Base-by-base conservation (phyloP, 495 filamentous ascomycete genomes). In the Jackrogersella minutella region DNA sequence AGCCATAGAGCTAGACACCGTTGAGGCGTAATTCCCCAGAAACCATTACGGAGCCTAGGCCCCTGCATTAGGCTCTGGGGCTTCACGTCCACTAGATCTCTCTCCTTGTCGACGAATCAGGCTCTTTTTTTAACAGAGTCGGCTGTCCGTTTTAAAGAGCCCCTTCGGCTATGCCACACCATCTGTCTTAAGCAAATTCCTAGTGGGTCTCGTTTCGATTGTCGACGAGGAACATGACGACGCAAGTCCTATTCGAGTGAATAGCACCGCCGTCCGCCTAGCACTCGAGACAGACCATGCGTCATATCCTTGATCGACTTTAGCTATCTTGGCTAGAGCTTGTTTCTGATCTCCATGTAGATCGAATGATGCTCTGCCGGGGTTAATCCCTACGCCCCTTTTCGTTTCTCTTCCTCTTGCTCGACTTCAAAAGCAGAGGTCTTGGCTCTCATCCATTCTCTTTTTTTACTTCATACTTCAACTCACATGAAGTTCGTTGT, bases 261-360 rank as follows among this genome's bases (percentile, higher is more conserved):
- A 51, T 9, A 24, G 21, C 24, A 34, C 54, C 54, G 28, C 49
- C 58, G 66, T 51, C 31, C 44, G 34, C 41, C 37, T 46, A 24
- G 16, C 56, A 61, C 56, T 64, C 66, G 66, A 69, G 57, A 69
- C 66, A 69, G 30, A 21, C 34, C 56, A 36, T 49, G 66, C 66
- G 57, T 69, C 66, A 69, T 7, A 61, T 64, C 61, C 55, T 41
- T 64, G 66, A 64, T 69, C 57, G 61, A 46, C 66, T 56, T 61
- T 69, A 46, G 66, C 66, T 64, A 69, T 41, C 66, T 69, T 64
- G 57, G 61, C 66, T 62, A 61, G 66, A 64, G 61, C 66, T 69
- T 69, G 66, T 69, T 69, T 64, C 66, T 59, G 34, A 60, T 62
- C 54, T 53, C 58, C 54, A 60, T 54, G 50, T 33, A 52, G 66